Base-by-base conservation (phyloP, 2,329 filamentous ascomycete species). In the Metarhizium rileyi region DNA sequence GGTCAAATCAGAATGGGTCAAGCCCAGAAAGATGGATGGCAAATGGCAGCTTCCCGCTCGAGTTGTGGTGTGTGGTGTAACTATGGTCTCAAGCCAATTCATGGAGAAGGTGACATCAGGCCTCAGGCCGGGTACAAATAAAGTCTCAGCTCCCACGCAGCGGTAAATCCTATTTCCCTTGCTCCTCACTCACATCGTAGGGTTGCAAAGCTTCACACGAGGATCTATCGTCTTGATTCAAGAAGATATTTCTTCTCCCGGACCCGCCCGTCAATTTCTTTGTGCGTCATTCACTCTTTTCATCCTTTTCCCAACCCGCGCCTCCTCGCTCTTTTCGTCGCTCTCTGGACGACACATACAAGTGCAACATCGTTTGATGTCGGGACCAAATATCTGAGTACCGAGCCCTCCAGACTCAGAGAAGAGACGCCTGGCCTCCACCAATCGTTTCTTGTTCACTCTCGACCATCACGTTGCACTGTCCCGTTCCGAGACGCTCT, bases 171-270 rank as follows among this genome's bases (percentile, higher is more conserved):
- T 61, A 63, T 55, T 60, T 58, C 61, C 65, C 69, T 67, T 68
- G 66, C 70, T 70, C 69, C 69, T 71, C 74, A 76, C 74, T 74
- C 74, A 68, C 71, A 65, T 73, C 68, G 48, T 68, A 70, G 75
- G 77, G 77, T 74, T 75, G 77, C 77, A 80, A 80, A 80, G 67
- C 58, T 59, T 65, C 42, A 44, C 63, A 66, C 61, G 68, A 69
- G 50, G 71, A 72, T 50, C 70, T 73, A 69, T 74, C 72, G 72
- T 71, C 71, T 72, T 69, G 63, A 71, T 67, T 72, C 59, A 62
- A 63, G 66, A 53, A 65, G 66, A 63, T 68, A 69, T 70, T 40
- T 48, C 69, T 74, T 70, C 70, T 68, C 69, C 76, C 75, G 75
- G 76, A 72, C 70, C 75, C 74, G 74, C 73, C 71, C 71, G 70